A percentile compares a stretch with the other conserved stretches of the same genome.
phyloP scores from a whole-genome alignment of 1,284 basidiomycete genomes.

The Naganishia sp. region DNA sequence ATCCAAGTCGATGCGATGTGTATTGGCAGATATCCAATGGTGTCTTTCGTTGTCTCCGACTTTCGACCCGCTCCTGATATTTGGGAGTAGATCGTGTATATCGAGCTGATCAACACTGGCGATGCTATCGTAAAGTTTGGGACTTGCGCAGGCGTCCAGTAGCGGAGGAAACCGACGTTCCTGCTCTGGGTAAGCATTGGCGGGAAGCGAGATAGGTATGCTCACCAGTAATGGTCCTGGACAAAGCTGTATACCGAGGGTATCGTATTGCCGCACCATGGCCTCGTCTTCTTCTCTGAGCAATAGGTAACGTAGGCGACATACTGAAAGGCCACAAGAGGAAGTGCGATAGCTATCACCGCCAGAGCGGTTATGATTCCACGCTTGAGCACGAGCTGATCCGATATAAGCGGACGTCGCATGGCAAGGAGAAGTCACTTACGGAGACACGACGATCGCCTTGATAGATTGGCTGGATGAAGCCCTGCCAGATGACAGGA shows the following conservation, averaged over 20 bases:
- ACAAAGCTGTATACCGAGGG: constrained; percentile 82
- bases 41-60: constrained; percentile 42
- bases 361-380: constrained; percentile 49
- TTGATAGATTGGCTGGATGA: constrained; percentile 59
- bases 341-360: constrained; percentile 59
- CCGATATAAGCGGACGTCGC: not conserved
- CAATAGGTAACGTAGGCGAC: constrained; percentile 71
- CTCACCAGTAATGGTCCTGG: constrained; percentile 76
- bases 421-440: not conserved
- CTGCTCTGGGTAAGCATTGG: constrained; percentile 39
- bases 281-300: constrained; percentile 38
- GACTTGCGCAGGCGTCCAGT: constrained; percentile 79
- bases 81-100: constrained; percentile 41
- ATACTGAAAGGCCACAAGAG: constrained; percentile 71
- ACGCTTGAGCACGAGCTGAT: constrained; percentile 19
- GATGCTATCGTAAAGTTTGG: constrained; percentile 84
- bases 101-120: constrained; percentile 66
- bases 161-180: constrained; percentile 79
- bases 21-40: constrained; percentile 69
- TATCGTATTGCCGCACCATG: constrained; percentile 67
- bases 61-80: too few species aligned
- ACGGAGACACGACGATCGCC: constrained; percentile 57
- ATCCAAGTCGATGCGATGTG: constrained; percentile 63
- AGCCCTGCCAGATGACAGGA: constrained; percentile 13
- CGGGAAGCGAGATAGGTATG: not conserved